phyloP scores from a whole-genome alignment of 257 asterid species.

The Solanum bulbocastanum region DNA sequence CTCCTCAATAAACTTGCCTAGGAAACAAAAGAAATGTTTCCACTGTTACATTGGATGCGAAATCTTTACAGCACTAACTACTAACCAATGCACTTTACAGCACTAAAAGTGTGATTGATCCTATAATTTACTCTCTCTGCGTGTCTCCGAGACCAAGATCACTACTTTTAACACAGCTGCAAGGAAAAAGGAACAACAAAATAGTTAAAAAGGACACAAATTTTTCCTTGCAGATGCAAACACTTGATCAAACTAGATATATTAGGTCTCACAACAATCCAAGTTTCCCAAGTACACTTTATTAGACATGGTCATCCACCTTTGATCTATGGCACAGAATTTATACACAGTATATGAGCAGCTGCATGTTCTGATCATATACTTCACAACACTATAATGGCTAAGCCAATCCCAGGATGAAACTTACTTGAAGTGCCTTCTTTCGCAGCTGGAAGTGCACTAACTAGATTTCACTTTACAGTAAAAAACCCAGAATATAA shows the following conservation, averaged over 20 bases:
- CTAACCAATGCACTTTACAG: neutral
- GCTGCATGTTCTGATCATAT: neutral
- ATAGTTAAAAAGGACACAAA: no score
- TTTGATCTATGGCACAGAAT: neutral
- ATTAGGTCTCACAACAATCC: no score
- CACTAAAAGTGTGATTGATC: neutral
- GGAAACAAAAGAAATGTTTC: neutral
- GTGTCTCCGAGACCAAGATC: neutral
- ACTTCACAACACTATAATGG: neutral
- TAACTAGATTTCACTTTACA: neutral
- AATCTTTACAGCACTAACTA: neutral
- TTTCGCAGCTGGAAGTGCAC: constrained; percentile 1
- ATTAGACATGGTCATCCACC: neutral
- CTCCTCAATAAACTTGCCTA: neutral
- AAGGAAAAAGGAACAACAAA: no score
- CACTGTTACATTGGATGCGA: neutral
- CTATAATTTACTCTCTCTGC: neutral
- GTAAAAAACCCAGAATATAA: neutral
- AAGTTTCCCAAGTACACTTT: neutral
- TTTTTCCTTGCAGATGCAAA: no score
- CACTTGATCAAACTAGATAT: no score
- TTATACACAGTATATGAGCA: neutral
- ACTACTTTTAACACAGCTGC: neutral
- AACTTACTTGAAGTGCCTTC: neutral
- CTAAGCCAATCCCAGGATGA: neutral